Conservation (phyloP, 306 rosid species). For the Cucumis hystrix region DNA sequence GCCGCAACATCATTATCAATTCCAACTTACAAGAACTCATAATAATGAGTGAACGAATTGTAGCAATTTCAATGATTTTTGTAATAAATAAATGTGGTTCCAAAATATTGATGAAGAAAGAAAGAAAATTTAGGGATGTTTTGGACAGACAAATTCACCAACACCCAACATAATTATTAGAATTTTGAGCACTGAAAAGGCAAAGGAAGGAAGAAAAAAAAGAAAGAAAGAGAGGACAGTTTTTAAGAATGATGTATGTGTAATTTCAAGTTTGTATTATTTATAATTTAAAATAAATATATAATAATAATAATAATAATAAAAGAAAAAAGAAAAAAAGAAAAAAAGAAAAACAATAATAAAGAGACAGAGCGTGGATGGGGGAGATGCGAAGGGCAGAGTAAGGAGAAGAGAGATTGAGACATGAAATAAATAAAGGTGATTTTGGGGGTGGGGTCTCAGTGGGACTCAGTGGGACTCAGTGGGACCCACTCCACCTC, state of each 20-base stretch:
- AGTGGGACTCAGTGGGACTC: neutral
- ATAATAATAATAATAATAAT: neutral
- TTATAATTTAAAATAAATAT: too few species aligned
- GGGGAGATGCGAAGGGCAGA: neutral
- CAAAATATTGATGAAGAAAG: too few species aligned
- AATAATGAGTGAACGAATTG: neutral
- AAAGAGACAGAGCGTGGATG: conserved; percentile 2
- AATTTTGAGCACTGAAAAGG: conserved; percentile 17
- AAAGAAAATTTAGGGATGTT: neutral
- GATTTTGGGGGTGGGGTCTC: neutral
- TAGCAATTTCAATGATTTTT: neutral
- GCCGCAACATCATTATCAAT: neutral
- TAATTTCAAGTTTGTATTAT: neutral
- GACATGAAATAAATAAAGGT: neutral
- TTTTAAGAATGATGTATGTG: neutral
- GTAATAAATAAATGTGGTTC: neutral
- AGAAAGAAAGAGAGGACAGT: neutral
- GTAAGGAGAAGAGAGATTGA: neutral
- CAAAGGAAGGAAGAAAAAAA: neutral
- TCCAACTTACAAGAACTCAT: neutral
- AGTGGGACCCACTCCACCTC: conserved; percentile 4
- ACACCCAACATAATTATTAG: conserved; percentile 19
- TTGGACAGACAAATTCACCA: conserved; percentile 24
- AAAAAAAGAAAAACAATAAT: neutral
- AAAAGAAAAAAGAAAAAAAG: too few species aligned